Conservation (phyloP, 1,139 yeast genomes). For the Diutina rugosa region DNA sequence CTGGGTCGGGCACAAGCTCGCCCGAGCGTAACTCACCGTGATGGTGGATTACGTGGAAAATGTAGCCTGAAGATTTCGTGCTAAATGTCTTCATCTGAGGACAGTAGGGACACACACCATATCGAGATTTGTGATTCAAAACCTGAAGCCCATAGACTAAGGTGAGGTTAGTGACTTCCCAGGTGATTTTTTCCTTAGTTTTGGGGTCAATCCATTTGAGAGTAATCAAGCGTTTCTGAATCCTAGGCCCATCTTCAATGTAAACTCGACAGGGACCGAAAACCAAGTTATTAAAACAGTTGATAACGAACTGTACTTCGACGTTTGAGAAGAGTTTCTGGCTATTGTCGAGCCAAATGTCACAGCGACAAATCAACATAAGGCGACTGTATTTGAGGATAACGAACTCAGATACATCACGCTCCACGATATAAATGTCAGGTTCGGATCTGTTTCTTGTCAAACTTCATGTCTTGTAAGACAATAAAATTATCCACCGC, state of each 20-base stretch:
- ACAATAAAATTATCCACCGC: neutral
- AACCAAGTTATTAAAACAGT: neutral
- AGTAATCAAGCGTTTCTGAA: neutral
- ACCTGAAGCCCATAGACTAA: too few relatives aligned
- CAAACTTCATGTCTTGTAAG: neutral
- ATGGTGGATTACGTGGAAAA: too few relatives aligned
- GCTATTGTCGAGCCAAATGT: neutral
- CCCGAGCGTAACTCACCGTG: too few relatives aligned
- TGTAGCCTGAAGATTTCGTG: too few relatives aligned
- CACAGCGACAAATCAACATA: neutral
- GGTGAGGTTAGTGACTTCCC: neutral
- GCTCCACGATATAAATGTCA: neutral
- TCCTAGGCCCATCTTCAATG: neutral
- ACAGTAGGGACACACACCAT: too few relatives aligned
- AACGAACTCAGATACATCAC: neutral
- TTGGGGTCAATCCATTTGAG: neutral
- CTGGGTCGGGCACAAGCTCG: too few relatives aligned
- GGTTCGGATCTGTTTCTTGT: too few relatives aligned
- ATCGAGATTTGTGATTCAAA: too few relatives aligned
- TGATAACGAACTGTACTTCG: neutral
- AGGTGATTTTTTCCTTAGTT: neutral
- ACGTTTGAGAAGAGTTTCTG: neutral
- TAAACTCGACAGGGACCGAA: neutral
- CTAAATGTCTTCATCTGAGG: too few relatives aligned
- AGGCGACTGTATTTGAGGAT: neutral